Percentiles rank a stretch among this genome's conserved stretches.
Evolutionary conservation across 805 yeast genomes (phyloP).

Genomic region (Nakazawaea ernobii): DNA sequence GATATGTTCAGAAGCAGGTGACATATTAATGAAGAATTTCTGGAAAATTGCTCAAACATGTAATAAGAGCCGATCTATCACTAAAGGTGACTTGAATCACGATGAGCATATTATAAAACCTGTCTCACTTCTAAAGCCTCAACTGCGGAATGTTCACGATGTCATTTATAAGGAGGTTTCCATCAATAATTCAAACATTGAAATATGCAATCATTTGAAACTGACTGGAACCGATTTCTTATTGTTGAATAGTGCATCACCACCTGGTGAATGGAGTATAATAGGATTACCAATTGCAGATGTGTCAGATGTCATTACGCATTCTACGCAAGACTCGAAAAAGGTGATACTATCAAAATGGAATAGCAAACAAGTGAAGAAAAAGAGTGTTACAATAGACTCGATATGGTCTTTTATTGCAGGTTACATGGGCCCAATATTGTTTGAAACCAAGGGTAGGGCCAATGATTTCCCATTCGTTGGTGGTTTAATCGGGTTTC

Average conservation of each 20-base stretch:
- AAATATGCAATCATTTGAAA: conserved; percentile 45
- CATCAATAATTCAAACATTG: conserved; percentile 27
- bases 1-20: conserved; percentile 72
- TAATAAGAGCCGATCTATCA: conserved; percentile 18
- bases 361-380: conserved; percentile 12
- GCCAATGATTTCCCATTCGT: conserved; percentile 59
- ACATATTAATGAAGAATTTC: conserved; percentile 54
- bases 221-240: conserved; percentile 39
- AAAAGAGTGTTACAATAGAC: conserved; percentile 7
- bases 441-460: conserved; percentile 24
- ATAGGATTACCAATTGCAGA: conserved; percentile 59
- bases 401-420: conserved; percentile 54
- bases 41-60: conserved; percentile 38
- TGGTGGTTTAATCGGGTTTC: conserved; percentile 87
- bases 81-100: not conserved
- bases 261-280: conserved; percentile 85
- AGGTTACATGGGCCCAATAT: conserved; percentile 34
- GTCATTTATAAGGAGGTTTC: not conserved
- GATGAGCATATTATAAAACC: conserved; percentile 20
- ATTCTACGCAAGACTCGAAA: conserved; percentile 44
- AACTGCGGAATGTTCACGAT: not conserved
- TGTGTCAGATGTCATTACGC: conserved; percentile 47
- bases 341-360: conserved; percentile 24
- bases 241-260: conserved; percentile 69
- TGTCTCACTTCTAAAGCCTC: conserved; percentile 17